A percentile compares a stretch with the other conserved stretches of the same genome.
Evolutionary conservation across 2,329 filamentous ascomycete species (phyloP).

Genomic region (Aspergillus tamarii): DNA sequence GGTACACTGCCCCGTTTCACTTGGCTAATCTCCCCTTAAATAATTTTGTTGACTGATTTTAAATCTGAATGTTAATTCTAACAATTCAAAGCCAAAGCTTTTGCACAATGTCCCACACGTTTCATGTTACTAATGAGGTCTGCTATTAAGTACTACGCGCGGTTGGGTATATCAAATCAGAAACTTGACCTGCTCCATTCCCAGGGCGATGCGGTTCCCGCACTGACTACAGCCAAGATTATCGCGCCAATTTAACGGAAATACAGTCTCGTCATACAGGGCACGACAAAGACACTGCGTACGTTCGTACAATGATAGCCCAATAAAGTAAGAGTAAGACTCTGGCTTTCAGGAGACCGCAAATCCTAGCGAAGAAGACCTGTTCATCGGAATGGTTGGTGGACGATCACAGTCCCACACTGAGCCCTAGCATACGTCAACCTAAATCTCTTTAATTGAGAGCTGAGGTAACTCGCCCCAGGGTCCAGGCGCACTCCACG

Average conservation of each 20-base stretch:
- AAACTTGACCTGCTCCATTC: not conserved
- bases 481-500: constrained; percentile 3
- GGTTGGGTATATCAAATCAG: not conserved
- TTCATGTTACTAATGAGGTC: not conserved
- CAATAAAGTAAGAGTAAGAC: not conserved
- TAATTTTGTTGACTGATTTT: constrained; percentile 1
- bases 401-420: constrained; percentile 1
- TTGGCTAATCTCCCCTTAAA: not conserved
- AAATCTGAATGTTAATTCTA: not conserved
- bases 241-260: no score
- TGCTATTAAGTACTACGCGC: not conserved
- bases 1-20: constrained; percentile 3
- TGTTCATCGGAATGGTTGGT: constrained; percentile 5
- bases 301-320: not conserved
- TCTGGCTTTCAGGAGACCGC: not conserved
- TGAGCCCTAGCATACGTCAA: constrained; percentile 5
- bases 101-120: not conserved
- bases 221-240: not conserved
- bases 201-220: not conserved
- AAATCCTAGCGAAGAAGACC: constrained; percentile 1
- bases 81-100: not conserved
- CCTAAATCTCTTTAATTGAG: constrained; percentile 2
- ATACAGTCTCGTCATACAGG: not conserved
- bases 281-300: not conserved
- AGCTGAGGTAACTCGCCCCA: constrained; percentile 1